A percentile compares a stretch with the other conserved stretches of the same genome.
Conservation (phyloP, 768 basidiomycete genomes). For the Kwoniella bestiolae region DNA sequence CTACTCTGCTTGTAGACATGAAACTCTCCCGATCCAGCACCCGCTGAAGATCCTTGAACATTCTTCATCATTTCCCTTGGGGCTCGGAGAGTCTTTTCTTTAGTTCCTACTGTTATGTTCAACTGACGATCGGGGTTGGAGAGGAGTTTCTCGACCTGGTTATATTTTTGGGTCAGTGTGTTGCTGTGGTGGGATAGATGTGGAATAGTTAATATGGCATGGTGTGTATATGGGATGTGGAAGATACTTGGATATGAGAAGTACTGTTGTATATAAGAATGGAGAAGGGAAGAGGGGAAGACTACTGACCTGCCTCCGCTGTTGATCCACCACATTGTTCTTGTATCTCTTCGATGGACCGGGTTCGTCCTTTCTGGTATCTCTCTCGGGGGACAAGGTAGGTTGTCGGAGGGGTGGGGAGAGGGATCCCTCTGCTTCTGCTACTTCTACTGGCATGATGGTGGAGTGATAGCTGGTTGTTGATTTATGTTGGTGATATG, state of each 20-base stretch:
- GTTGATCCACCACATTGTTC: constrained; percentile 19
- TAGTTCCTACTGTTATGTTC: constrained; percentile 75
- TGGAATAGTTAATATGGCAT: too few species aligned
- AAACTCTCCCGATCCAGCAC: constrained; percentile 96
- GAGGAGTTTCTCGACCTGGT: constrained; percentile 86
- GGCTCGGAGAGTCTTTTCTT: constrained; percentile 70
- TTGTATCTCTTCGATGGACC: constrained; percentile 30
- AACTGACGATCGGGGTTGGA: constrained; percentile 86
- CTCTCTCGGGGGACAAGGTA: constrained; percentile 7
- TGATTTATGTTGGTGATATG: background rate
- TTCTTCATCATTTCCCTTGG: constrained; percentile 88
- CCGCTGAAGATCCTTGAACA: constrained; percentile 95
- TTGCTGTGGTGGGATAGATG: too few species aligned
- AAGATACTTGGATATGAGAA: too few species aligned
- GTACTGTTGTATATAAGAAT: too few species aligned
- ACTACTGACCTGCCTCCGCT: constrained; percentile 63
- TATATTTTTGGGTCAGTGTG: background rate
- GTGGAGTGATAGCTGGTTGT: background rate
- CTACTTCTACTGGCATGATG: constrained; percentile 16
- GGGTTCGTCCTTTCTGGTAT: constrained; percentile 9
- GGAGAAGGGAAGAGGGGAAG: background rate
- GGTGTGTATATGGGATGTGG: too few species aligned
- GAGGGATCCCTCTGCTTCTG: constrained; percentile 8
- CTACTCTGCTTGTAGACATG: constrained; percentile 97
- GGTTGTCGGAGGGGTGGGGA: constrained; percentile 13